Percentiles rank a stretch among this genome's conserved stretches.
Evolutionary conservation across 31 red algal genomes (phyloP).

Genomic region (Bonnemaisonia californica): DNA sequence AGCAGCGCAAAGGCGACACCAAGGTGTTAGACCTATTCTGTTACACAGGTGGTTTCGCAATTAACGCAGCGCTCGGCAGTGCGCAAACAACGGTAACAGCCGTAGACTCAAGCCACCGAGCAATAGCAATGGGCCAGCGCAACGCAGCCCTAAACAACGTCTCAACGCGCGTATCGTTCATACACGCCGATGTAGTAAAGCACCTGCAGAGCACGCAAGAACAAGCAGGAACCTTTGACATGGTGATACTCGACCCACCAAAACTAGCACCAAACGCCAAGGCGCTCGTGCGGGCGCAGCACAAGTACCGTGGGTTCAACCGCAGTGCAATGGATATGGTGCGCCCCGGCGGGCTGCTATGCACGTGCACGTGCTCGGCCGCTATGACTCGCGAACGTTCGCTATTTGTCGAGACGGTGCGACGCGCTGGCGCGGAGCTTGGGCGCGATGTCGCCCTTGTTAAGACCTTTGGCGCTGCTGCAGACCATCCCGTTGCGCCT

Average conservation of each 20-base stretch:
- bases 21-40: constrained; percentile 73
- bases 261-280: constrained; percentile 67
- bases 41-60: constrained; percentile 75
- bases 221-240: constrained; percentile 53
- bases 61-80: constrained; percentile 51
- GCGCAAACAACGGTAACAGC: constrained; percentile 25
- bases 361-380: constrained; percentile 72
- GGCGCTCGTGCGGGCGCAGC: constrained; percentile 31
- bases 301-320: constrained; percentile 67
- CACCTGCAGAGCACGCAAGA: constrained; percentile 18
- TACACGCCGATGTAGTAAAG: constrained; percentile 49
- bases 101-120: constrained; percentile 56
- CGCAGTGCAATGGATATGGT: constrained; percentile 43
- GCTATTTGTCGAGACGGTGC: constrained; percentile 50
- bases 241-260: constrained; percentile 74
- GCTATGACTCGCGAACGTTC: constrained; percentile 46
- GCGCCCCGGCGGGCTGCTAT: constrained; percentile 39
- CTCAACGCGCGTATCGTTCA: constrained; percentile 17
- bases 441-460: constrained; percentile 58
- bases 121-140: constrained; percentile 29
- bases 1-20: background rate
- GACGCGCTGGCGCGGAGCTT: constrained; percentile 15
- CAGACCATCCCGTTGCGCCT: constrained; percentile 17
- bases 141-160: constrained; percentile 57
- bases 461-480: constrained; percentile 44